Conservation (phyloP, 139 green algal genomes). For the Coelastrella sp. region DNA sequence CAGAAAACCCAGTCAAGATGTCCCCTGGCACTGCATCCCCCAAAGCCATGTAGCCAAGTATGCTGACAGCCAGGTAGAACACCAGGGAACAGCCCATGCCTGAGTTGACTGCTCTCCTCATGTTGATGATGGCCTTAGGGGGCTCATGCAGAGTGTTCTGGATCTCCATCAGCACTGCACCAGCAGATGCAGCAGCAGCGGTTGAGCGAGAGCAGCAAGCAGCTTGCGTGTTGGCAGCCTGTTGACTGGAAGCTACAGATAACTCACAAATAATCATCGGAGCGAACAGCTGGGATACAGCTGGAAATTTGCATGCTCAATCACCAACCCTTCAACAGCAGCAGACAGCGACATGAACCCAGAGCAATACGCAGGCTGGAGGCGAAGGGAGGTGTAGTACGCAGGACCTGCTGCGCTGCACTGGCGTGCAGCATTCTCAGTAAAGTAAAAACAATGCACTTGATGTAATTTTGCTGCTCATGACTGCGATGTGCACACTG, state of each 20-base stretch:
- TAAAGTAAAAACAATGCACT: not conserved
- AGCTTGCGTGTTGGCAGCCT: no score
- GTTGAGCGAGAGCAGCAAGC: not conserved
- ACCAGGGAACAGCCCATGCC: constrained; percentile 63
- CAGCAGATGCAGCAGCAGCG: not conserved
- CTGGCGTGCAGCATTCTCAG: not conserved
- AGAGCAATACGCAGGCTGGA: no score
- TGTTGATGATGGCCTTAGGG: constrained; percentile 51
- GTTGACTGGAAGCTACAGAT: no score
- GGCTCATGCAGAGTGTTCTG: constrained; percentile 62
- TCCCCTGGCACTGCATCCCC: constrained; percentile 64
- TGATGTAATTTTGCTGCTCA: not conserved
- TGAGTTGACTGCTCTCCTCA: constrained; percentile 64
- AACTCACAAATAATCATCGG: no score
- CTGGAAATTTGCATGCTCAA: no score
- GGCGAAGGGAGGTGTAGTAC: not conserved
- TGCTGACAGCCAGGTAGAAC: constrained; percentile 69
- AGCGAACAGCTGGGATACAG: no score
- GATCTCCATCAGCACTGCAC: constrained; percentile 42
- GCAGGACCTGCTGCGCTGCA: not conserved
- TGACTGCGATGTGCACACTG: not conserved
- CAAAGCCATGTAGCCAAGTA: constrained; percentile 69
- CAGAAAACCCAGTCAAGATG: constrained; percentile 68
- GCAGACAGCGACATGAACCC: no score
- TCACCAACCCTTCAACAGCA: no score